A percentile compares a stretch with the other conserved stretches of the same genome.
These are phyloP conservation scores for Iberis pinnata DNA, from an alignment of 345 rosid genomes.

Conservation along the genomic window DNA sequence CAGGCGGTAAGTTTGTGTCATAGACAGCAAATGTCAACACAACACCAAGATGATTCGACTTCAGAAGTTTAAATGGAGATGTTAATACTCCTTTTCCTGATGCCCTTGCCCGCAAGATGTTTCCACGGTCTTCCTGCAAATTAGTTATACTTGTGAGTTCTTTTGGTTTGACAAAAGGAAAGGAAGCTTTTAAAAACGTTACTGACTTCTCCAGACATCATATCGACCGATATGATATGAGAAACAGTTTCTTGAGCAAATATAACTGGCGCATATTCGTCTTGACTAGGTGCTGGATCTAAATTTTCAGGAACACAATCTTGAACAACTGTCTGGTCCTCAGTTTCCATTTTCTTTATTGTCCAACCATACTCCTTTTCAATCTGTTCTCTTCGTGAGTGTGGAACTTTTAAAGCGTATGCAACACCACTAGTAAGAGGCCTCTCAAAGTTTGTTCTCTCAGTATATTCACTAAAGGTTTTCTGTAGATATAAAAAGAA, in stretches of 20 bases:
- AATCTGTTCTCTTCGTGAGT: constrained; percentile 71
- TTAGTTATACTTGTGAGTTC: not conserved
- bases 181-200: constrained; percentile 1
- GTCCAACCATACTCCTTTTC: constrained; percentile 73
- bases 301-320: constrained; percentile 72
- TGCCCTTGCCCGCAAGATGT: constrained; percentile 86
- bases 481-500: constrained; percentile 36
- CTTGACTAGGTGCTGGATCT: constrained; percentile 87
- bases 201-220: constrained; percentile 95
- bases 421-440: constrained; percentile 99
- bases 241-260: constrained; percentile 95
- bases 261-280: constrained; percentile 96
- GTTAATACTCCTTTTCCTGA: constrained; percentile 94
- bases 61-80: constrained; percentile 88
- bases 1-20: constrained; percentile 48
- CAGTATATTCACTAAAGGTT: constrained; percentile 85
- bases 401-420: constrained; percentile 86
- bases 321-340: constrained; percentile 79
- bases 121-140: constrained; percentile 80
- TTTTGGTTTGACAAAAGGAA: not conserved
- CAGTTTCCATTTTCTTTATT: constrained; percentile 89
- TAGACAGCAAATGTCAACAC: constrained; percentile 93
- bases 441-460: constrained; percentile 93
- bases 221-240: constrained; percentile 80
- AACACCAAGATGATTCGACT: constrained; percentile 86